A percentile compares a stretch with the other conserved stretches of the same genome.
phyloP scores from a whole-genome alignment of 1,139 yeast species.

The Protomyces lactucae-debilis region DNA sequence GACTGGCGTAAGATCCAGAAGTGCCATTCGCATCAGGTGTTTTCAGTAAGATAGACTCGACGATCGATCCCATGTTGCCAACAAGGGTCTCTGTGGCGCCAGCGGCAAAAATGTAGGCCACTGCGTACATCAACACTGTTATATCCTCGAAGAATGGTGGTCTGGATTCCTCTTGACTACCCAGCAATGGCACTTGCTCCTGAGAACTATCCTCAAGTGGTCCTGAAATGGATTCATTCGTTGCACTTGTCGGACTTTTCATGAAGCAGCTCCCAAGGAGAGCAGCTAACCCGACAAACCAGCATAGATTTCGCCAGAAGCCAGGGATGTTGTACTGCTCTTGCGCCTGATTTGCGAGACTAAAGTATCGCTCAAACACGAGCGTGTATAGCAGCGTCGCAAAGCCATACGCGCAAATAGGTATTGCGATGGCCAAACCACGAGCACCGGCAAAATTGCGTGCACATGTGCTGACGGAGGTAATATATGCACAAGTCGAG shows the following conservation, averaged over 20 bases:
- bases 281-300: slow-evolving; percentile 2
- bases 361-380: slow-evolving; percentile 2
- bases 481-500: slow-evolving; percentile 17
- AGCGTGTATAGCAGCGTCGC: slow-evolving; percentile 15
- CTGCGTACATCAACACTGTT: slow-evolving; percentile 9
- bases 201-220: neutral
- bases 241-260: neutral
- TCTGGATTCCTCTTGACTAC: neutral
- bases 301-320: slow-evolving; percentile 9
- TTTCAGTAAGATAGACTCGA: neutral
- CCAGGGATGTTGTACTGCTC: slow-evolving; percentile 9
- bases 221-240: neutral
- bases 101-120: slow-evolving; percentile 15
- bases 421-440: slow-evolving; percentile 17
- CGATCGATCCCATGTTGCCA: slow-evolving; percentile 21
- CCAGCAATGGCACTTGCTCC: neutral
- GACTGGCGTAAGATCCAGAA: slow-evolving; percentile 1
- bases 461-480: slow-evolving; percentile 9
- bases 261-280: slow-evolving; percentile 13
- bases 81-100: slow-evolving; percentile 24
- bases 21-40: neutral
- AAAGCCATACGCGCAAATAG: slow-evolving; percentile 13
- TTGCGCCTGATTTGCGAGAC: neutral
- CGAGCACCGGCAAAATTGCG: slow-evolving; percentile 1
- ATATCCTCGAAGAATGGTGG: slow-evolving; percentile 15